Conservation (phyloP, 345 rosid species). For the Acer yangbiense region DNA sequence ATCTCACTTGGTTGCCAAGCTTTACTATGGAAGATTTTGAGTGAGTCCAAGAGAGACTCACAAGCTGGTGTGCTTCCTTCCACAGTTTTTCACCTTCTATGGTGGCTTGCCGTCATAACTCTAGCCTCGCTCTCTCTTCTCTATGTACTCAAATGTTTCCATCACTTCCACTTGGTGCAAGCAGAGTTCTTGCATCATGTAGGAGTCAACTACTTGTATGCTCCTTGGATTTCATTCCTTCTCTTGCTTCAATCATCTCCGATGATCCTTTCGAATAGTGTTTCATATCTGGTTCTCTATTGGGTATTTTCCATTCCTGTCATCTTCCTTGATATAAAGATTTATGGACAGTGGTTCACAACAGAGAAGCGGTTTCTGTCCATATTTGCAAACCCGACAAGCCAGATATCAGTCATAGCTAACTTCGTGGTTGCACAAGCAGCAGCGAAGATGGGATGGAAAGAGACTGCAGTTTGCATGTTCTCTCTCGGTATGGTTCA, state of each 20-base stretch:
- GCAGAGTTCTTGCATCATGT: slow-evolving; percentile 49
- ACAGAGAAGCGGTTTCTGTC: slow-evolving; percentile 61
- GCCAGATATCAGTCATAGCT: slow-evolving; percentile 63
- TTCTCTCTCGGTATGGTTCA: slow-evolving; percentile 70
- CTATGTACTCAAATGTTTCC: slow-evolving; percentile 32
- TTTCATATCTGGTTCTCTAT: slow-evolving; percentile 34
- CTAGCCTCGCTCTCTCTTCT: slow-evolving; percentile 32
- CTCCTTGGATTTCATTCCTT: slow-evolving; percentile 72
- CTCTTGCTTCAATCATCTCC: slow-evolving; percentile 73
- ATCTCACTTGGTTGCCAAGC: slow-evolving; percentile 43
- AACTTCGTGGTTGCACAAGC: slow-evolving; percentile 60
- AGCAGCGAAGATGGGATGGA: slow-evolving; percentile 64
- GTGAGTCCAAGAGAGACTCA: slow-evolving; percentile 18
- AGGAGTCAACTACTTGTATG: slow-evolving; percentile 65
- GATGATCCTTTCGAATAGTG: background rate
- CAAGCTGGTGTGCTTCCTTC: slow-evolving; percentile 17
- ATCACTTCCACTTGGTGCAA: slow-evolving; percentile 41
- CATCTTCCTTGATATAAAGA: slow-evolving; percentile 54
- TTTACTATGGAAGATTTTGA: slow-evolving; percentile 45
- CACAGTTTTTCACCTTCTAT: slow-evolving; percentile 29
- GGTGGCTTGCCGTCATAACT: slow-evolving; percentile 34
- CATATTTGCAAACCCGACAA: slow-evolving; percentile 58
- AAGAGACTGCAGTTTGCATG: slow-evolving; percentile 57
- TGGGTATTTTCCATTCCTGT: slow-evolving; percentile 49
- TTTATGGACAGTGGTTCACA: slow-evolving; percentile 84